Evolutionary conservation across 2,329 filamentous ascomycete species (phyloP), one percentile per base, ranked within the genome.

Genomic region (Niveomyces coronatus): DNA sequence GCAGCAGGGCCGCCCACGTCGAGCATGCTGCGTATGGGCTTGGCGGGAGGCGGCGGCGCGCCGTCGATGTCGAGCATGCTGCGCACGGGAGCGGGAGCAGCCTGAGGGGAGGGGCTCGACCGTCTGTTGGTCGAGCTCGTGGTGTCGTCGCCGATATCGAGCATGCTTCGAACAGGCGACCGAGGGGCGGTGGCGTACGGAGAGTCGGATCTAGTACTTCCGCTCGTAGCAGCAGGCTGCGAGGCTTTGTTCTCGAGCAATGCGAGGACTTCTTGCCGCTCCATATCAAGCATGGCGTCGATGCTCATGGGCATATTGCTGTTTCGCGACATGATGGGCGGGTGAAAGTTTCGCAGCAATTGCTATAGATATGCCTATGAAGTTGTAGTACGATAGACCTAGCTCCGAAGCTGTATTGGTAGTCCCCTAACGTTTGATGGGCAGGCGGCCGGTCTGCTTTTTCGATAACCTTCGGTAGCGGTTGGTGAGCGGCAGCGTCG

Each of bases 231-330:
- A 9, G 56, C 53, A 3, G 47, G 40, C 37, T 49, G 50, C 45
- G 48, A 50, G 28, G 38, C 43, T 35, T 61, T 64, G 31, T 69
- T 70, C 55, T 82, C 78, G 29, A 86, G 65, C 44, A 85, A 64
- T 33, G 76, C 77, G 47, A 86, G 65, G 27, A 87, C 78, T 60
- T 85, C 82, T 45, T 70, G 68, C 44, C 82, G 74, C 66, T 89
- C 84, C 64, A 86, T 79, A 54, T 87, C 83, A 45, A 87, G 68
- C 47, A 79, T 75, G 34, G 80, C 74, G 61, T 86, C 83, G 52
- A 88, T 74, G 52, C 82, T 86, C 79, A 85, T 85, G 15, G 65
- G 63, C 35, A 61, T 59, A 35, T 53, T 45, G 9, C 48, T 52
- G 37, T 49, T 45, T 26, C 45, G 52, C 42, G 58, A 53, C 58